Conservation (phyloP, 2,329 filamentous ascomycete species). For the Chrysosporium queenslandicum region DNA sequence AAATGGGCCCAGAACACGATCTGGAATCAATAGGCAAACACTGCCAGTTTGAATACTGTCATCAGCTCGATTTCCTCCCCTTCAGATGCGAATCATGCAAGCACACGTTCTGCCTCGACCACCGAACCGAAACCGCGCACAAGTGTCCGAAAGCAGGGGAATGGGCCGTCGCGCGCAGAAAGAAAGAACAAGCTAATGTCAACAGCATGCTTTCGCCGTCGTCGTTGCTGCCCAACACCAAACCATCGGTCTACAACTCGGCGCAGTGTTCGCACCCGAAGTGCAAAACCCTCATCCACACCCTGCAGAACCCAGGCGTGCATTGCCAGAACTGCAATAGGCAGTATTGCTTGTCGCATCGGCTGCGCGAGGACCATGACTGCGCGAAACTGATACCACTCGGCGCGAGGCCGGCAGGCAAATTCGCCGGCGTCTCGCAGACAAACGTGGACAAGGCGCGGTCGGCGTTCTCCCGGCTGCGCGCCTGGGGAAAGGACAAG, state of each 20-base stretch:
- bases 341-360: conserved; percentile 44
- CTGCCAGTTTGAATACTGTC: conserved; percentile 85
- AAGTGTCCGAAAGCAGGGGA: conserved; percentile 52
- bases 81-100: conserved; percentile 86
- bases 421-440: conserved; percentile 33
- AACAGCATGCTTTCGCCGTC: conserved; percentile 23
- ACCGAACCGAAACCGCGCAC: conserved; percentile 77
- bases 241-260: conserved; percentile 49
- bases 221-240: conserved; percentile 26
- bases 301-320: conserved; percentile 41
- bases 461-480: conserved; percentile 65
- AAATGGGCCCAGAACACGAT: conserved; percentile 52
- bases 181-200: conserved; percentile 26
- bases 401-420: conserved; percentile 38
- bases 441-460: conserved; percentile 54
- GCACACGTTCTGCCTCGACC: conserved; percentile 81
- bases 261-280: conserved; percentile 40
- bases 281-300: conserved; percentile 47
- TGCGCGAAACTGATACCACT: conserved; percentile 63
- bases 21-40: conserved; percentile 78
- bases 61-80: conserved; percentile 89
- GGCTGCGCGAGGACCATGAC: conserved; percentile 60
- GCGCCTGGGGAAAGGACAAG: conserved; percentile 70
- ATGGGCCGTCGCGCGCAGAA: conserved; percentile 46
- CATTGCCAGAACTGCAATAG: conserved; percentile 42